Evolutionary conservation across 2,329 filamentous ascomycete genomes (phyloP).

Genomic region (Hirsutella thompsonii): DNA sequence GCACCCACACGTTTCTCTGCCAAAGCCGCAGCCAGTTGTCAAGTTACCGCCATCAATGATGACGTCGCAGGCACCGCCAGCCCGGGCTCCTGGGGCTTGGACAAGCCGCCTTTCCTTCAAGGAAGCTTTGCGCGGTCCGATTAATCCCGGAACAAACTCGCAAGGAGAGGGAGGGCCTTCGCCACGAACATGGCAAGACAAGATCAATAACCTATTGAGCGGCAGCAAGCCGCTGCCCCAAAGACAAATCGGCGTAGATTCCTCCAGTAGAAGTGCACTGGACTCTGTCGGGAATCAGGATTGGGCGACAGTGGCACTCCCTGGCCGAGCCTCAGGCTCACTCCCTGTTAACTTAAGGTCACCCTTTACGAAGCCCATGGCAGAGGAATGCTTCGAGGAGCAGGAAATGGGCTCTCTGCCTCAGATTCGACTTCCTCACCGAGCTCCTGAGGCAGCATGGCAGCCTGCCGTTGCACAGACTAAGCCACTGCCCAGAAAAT

Average conservation of each 20-base stretch:
- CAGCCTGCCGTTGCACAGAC: conserved; percentile 39
- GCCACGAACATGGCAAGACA: conserved; percentile 58
- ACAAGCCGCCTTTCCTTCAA: conserved; percentile 18
- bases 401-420: conserved; percentile 72
- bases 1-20: conserved; percentile 57
- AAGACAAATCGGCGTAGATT: conserved; percentile 49
- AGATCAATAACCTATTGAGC: conserved; percentile 68
- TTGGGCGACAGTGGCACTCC: conserved; percentile 61
- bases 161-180: conserved; percentile 20
- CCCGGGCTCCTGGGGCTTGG: conserved; percentile 20
- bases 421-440: conserved; percentile 52
- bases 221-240: conserved; percentile 48
- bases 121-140: conserved; percentile 13
- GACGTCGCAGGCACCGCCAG: conserved; percentile 11
- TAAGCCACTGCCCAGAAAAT: conserved; percentile 40
- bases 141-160: conserved; percentile 9
- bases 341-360: conserved; percentile 27
- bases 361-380: conserved; percentile 52
- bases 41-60: conserved; percentile 54
- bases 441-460: conserved; percentile 51
- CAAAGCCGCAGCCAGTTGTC: conserved; percentile 61
- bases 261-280: conserved; percentile 53
- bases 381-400: conserved; percentile 70
- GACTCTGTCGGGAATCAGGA: conserved; percentile 37
- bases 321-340: conserved; percentile 12